Percentiles rank a stretch among this genome's conserved stretches.
Conservation (phyloP, 768 basidiomycete species). For the Rhodotorula graminis region DNA sequence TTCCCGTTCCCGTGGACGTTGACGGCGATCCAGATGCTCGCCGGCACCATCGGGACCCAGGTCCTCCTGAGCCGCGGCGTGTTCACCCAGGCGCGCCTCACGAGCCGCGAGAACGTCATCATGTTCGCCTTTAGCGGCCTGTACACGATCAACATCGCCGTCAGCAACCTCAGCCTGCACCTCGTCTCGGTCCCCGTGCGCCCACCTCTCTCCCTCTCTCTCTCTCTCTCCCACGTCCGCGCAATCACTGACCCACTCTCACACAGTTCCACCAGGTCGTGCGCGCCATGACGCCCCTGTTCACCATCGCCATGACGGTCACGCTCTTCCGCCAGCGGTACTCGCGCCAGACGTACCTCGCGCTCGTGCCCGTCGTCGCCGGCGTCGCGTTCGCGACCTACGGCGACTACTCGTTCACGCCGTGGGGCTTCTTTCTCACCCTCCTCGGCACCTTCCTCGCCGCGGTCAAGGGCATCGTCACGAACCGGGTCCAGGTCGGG, state of each 20-base stretch:
- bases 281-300: conserved; percentile 84
- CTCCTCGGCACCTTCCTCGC: conserved; percentile 86
- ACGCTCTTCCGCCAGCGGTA: conserved; percentile 61
- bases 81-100: conserved; percentile 59
- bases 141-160: conserved; percentile 89
- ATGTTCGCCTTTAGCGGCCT: conserved; percentile 77
- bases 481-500: conserved; percentile 60
- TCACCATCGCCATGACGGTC: conserved; percentile 74
- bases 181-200: conserved; percentile 44
- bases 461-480: conserved; percentile 86
- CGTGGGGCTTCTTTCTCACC: conserved; percentile 77
- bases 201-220: neutral
- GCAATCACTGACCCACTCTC: too few species aligned
- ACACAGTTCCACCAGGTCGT: conserved; percentile 92
- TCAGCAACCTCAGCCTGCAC: conserved; percentile 74
- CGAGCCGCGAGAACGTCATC: conserved; percentile 55
- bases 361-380: conserved; percentile 75
- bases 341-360: conserved; percentile 61
- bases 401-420: conserved; percentile 89
- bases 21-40: conserved; percentile 84
- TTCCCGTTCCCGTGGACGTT: conserved; percentile 97
- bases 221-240: too few species aligned
- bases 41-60: conserved; percentile 72
- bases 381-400: conserved; percentile 85
- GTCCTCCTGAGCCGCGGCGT: conserved; percentile 57